A percentile compares a stretch with the other conserved stretches of the same genome.
Evolutionary conservation across 352 stramenopile species (phyloP).

Genomic region (Globisporangium middletonii): DNA sequence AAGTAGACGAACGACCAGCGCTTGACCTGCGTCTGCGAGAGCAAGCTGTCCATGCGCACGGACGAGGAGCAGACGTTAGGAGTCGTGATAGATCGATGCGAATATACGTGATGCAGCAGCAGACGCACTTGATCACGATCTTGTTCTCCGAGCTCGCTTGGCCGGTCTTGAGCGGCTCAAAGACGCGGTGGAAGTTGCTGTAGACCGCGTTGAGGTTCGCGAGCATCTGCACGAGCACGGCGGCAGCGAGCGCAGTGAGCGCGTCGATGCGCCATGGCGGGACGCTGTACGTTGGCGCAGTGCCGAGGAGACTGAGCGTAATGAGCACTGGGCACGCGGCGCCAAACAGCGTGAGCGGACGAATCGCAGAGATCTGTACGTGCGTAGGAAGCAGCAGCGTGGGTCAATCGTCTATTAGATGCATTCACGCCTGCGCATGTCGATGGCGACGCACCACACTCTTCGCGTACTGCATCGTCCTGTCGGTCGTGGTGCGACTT

Average conservation of each 20-base stretch:
- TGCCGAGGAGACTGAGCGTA: conserved; percentile 39
- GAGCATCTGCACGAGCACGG: conserved; percentile 58
- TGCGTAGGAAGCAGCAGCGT: too few relatives aligned
- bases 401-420: not conserved
- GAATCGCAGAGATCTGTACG: conserved; percentile 37
- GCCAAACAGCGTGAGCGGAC: conserved; percentile 50
- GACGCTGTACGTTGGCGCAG: conserved; percentile 8
- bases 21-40: conserved; percentile 66
- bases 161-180: conserved; percentile 28
- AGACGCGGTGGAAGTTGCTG: conserved; percentile 59
- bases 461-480: conserved; percentile 53
- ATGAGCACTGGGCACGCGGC: conserved; percentile 47
- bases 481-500: not conserved
- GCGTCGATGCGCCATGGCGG: conserved; percentile 38
- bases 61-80: not conserved
- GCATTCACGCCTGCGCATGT: not conserved
- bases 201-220: conserved; percentile 71
- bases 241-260: conserved; percentile 28
- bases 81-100: not conserved
- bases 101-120: not conserved
- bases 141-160: conserved; percentile 29
- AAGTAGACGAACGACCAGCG: conserved; percentile 64
- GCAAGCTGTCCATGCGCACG: conserved; percentile 27
- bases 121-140: conserved; percentile 62
- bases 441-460: conserved; percentile 32